phyloP scores from a whole-genome alignment of 768 basidiomycete species.

The Boletellus emodensis region DNA sequence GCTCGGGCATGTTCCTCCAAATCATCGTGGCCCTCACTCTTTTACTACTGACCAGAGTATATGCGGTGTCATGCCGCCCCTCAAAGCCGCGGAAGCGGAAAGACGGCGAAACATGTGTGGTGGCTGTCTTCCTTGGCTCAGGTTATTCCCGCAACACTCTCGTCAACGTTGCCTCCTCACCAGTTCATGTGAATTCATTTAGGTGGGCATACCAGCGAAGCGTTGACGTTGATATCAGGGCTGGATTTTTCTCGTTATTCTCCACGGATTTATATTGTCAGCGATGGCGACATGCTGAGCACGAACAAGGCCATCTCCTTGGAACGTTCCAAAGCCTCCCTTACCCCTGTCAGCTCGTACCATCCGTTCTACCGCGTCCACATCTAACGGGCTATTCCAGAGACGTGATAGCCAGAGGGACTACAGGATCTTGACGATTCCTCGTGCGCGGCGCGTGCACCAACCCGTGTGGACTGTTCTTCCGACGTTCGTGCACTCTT shows the following conservation, averaged over 20 bases:
- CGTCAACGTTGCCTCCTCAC: background rate
- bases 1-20: constrained; percentile 14
- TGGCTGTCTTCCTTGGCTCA: constrained; percentile 92
- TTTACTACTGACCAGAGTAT: constrained; percentile 19
- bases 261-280: constrained; percentile 76
- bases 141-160: constrained; percentile 45
- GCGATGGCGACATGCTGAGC: constrained; percentile 79
- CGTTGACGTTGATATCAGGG: constrained; percentile 63
- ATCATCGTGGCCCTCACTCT: background rate
- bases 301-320: constrained; percentile 61
- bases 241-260: constrained; percentile 74
- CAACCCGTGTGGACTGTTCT: constrained; percentile 72
- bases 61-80: constrained; percentile 12
- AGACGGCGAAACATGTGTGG: constrained; percentile 33
- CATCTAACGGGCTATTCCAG: constrained; percentile 10
- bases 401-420: background rate
- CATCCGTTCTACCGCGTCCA: background rate
- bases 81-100: constrained; percentile 13
- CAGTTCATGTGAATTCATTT: constrained; percentile 10
- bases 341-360: constrained; percentile 14
- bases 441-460: constrained; percentile 84
- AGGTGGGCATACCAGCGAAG: constrained; percentile 97
- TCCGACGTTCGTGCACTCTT: constrained; percentile 57
- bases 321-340: constrained; percentile 42
- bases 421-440: constrained; percentile 63